Percentiles rank a stretch among this genome's conserved stretches.
These are phyloP conservation scores for Trypanosoma conorhini DNA, from an alignment of 208 protist genomes.

Conservation along the genomic window DNA sequence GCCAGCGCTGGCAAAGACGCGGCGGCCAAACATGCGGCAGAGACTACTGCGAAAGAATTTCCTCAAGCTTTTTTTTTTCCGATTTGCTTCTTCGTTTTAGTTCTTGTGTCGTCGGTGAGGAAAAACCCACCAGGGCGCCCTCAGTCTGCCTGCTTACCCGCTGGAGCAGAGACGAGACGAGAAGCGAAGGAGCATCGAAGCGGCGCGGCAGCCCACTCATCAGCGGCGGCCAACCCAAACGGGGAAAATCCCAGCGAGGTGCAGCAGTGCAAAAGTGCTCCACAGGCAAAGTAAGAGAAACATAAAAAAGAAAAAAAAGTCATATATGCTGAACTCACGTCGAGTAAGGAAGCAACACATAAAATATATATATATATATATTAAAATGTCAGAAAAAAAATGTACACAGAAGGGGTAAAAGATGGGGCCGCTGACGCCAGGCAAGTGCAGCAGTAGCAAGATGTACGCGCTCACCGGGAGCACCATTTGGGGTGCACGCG, in stretches of 20 bases:
- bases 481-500: background rate
- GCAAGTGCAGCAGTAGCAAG: no score
- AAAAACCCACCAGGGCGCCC: background rate
- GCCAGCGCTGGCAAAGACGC: conserved; percentile 74
- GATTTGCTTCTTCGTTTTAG: background rate
- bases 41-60: background rate
- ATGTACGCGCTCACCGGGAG: background rate
- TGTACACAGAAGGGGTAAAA: background rate
- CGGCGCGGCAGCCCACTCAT: background rate
- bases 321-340: background rate
- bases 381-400: background rate
- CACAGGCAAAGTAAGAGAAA: no score
- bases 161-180: background rate
- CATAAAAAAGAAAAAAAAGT: no score
- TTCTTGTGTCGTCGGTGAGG: background rate
- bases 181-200: background rate
- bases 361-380: background rate
- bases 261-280: background rate
- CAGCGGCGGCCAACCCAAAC: background rate
- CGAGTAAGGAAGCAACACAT: background rate
- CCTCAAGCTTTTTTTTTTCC: background rate
- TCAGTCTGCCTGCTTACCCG: background rate
- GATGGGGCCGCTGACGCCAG: no score
- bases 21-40: conserved; percentile 74
- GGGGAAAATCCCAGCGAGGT: background rate